A percentile compares a stretch with the other conserved stretches of the same genome.
Conservation (phyloP, 306 rosid genomes). For the Inga leiocalycina region DNA sequence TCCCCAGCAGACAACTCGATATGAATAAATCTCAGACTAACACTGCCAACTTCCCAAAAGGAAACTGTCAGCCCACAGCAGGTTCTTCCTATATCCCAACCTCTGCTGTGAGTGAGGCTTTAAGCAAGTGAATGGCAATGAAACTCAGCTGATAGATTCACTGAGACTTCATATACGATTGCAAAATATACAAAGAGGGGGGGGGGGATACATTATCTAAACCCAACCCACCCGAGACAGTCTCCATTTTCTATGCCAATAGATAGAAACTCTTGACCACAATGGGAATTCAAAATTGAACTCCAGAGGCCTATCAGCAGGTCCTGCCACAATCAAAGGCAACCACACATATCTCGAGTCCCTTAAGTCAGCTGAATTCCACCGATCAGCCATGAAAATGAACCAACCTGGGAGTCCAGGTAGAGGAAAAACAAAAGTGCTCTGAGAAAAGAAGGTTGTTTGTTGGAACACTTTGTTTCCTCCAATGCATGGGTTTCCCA, state of each 20-base stretch:
- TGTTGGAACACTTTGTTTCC: conserved; percentile 75
- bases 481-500: conserved; percentile 89
- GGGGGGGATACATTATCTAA: conserved; percentile 28
- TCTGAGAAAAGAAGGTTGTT: conserved; percentile 89
- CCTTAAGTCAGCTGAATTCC: conserved; percentile 91
- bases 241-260: conserved; percentile 96
- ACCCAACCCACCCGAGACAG: conserved; percentile 70
- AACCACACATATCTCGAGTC: conserved; percentile 95
- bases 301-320: conserved; percentile 82
- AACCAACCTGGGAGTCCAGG: conserved; percentile 67
- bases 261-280: conserved; percentile 96
- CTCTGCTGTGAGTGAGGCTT: conserved; percentile 34
- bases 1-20: conserved; percentile 25
- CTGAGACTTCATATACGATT: conserved; percentile 40
- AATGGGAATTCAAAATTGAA: conserved; percentile 85
- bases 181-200: conserved; percentile 30
- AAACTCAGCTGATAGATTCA: conserved; percentile 45
- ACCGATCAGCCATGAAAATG: conserved; percentile 87
- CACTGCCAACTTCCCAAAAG: conserved; percentile 38
- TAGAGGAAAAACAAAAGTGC: conserved; percentile 84
- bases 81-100: conserved; percentile 33
- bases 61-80: conserved; percentile 15
- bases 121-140: conserved; percentile 37
- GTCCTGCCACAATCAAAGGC: conserved; percentile 90
- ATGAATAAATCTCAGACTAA: conserved; percentile 31